A percentile compares a stretch with the other conserved stretches of the same genome.
phyloP scores from a whole-genome alignment of 768 basidiomycete species.

The Psilocybe sp. region DNA sequence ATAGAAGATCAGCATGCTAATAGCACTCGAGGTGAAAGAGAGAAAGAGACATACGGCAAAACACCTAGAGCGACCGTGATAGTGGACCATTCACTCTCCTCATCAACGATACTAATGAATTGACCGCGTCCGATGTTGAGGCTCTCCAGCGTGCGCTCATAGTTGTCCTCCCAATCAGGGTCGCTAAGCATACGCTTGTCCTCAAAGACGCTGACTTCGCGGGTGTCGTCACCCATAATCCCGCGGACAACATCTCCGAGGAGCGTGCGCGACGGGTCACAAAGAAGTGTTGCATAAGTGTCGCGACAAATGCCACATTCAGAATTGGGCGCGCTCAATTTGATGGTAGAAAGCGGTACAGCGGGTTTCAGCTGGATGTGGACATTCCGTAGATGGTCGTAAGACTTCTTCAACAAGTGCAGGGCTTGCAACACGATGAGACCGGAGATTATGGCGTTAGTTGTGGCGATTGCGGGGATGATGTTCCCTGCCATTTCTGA shows the following conservation, averaged over 20 bases:
- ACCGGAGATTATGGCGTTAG: slow-evolving; percentile 95
- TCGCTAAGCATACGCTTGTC: slow-evolving; percentile 86
- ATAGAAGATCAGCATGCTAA: not conserved
- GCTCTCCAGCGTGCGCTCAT: slow-evolving; percentile 75
- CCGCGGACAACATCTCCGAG: slow-evolving; percentile 73
- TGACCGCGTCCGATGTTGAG: slow-evolving; percentile 78
- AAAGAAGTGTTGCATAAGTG: slow-evolving; percentile 69
- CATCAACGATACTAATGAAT: slow-evolving; percentile 87
- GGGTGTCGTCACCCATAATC: slow-evolving; percentile 55
- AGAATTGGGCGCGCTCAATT: slow-evolving; percentile 66
- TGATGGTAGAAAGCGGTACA: slow-evolving; percentile 73
- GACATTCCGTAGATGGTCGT: slow-evolving; percentile 65
- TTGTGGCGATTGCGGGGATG: slow-evolving; percentile 98
- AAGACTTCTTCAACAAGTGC: slow-evolving; percentile 70
- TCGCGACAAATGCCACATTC: slow-evolving; percentile 86
- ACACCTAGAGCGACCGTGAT: slow-evolving; percentile 67
- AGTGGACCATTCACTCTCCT: slow-evolving; percentile 74
- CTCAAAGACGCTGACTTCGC: slow-evolving; percentile 81
- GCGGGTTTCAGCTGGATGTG: slow-evolving; percentile 76
- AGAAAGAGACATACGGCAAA: slow-evolving; percentile 61
- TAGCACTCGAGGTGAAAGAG: not conserved
- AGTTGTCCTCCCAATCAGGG: slow-evolving; percentile 92
- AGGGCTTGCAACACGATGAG: slow-evolving; percentile 92
- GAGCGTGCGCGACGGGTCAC: slow-evolving; percentile 67
- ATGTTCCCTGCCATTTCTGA: slow-evolving; percentile 99